phyloP scores from a whole-genome alignment of 2,329 filamentous ascomycete species.

The Neoascochyta sp. region DNA sequence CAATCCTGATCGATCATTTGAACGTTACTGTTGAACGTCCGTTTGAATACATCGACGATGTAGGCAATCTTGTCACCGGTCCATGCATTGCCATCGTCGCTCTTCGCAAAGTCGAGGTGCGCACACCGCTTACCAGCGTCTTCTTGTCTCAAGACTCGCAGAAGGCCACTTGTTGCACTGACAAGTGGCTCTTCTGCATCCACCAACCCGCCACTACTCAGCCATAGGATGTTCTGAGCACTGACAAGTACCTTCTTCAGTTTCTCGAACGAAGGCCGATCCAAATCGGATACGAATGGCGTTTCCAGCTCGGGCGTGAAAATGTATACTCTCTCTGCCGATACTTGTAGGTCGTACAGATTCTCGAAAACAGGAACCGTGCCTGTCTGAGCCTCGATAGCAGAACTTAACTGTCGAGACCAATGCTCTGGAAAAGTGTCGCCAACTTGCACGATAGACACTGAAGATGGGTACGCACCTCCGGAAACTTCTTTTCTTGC shows the following conservation, averaged over 20 bases:
- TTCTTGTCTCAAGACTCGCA: slow-evolving; percentile 1
- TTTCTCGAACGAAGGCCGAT: not conserved
- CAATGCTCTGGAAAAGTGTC: too few relatives aligned
- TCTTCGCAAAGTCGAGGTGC: slow-evolving; percentile 1
- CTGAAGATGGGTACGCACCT: too few relatives aligned
- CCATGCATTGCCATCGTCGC: not conserved
- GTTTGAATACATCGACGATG: not conserved
- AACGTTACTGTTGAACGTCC: not conserved
- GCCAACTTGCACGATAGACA: too few relatives aligned
- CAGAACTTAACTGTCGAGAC: too few relatives aligned
- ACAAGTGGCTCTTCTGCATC: not conserved
- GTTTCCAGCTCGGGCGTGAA: slow-evolving; percentile 2
- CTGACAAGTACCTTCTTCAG: not conserved
- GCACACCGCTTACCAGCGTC: slow-evolving; percentile 1
- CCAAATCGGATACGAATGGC: slow-evolving; percentile 1
- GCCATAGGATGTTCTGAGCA: not conserved
- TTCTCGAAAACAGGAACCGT: too few relatives aligned
- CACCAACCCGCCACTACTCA: not conserved
- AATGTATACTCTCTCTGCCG: too few relatives aligned
- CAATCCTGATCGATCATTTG: not conserved
- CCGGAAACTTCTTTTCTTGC: too few relatives aligned
- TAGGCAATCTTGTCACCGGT: slow-evolving; percentile 1
- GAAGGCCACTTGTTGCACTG: not conserved
- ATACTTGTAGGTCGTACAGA: too few relatives aligned
- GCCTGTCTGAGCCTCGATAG: too few relatives aligned